Base-by-base conservation (phyloP, 2,329 filamentous ascomycete genomes). In the Pseudogymnoascus sp. region DNA sequence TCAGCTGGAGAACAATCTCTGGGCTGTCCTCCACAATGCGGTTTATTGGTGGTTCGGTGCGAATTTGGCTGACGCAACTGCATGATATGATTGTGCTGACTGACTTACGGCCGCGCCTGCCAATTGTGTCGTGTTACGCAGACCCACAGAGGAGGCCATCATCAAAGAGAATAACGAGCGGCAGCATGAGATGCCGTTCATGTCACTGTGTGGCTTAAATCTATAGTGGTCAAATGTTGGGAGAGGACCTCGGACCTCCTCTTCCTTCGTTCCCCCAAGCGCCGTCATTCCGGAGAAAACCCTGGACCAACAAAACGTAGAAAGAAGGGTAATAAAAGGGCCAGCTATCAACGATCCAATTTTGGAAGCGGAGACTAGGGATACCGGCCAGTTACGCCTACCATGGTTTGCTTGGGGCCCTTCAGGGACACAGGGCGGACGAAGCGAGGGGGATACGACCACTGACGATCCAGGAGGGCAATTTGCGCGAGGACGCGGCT, bases 21-120 rank as follows among this genome's bases (percentile, higher is more conserved):
- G 29, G n/a, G 29, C 19, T 56, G 29, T 56, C 29, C 10, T 33
- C 50, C 26, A 33, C 29, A 13, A 2, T 33, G 29, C 29, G 29
- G 11, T 56, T 56, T 56, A 56, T 56, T 56, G 50, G 50, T 56
- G 50, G 50, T 11, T 56, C 50, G 50, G 50, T 56, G 50, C n/a
- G 29, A 35, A 33, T 33, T 21, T 35, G 50, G 50, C 50, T 56
- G 50, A 56, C 50, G 50, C 50, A 35, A 56, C 50, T 56, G 50
- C 50, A 56, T 56, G 50, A 56, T 56, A 56, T 56, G 26, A 56
- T 56, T 56, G 50, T 56, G 50, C 50, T 56, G 29, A 56, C 50
- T 21, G 50, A 14, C 50, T 56, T 19, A n/a, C n/a, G 26, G n/a
- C 29, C 29, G 50, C 50, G 50, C 50, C 50, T 56, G 50, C 50